Evolutionary conservation across 768 basidiomycete species (phyloP).

Genomic region (Hypholoma fasciculare): DNA sequence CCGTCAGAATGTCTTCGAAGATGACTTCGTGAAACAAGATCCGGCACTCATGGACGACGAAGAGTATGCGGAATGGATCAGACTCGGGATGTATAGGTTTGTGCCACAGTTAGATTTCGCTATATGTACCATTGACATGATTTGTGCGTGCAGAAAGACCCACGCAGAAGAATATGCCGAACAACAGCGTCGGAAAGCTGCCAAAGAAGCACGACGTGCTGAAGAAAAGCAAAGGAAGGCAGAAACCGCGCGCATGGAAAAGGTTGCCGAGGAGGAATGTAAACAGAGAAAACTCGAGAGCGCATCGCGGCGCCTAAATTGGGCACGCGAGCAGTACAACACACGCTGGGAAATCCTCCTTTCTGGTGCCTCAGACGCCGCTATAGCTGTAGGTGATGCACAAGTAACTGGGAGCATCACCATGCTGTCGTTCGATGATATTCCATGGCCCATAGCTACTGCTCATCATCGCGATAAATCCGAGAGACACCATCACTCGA

Average conservation of each 20-base stretch:
- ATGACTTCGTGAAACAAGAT: conserved; percentile 42
- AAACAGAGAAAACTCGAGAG: conserved; percentile 47
- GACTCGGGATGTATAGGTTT: conserved; percentile 83
- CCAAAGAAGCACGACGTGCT: conserved; percentile 50
- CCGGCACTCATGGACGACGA: conserved; percentile 73
- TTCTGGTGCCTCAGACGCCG: conserved; percentile 8
- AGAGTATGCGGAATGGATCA: conserved; percentile 85
- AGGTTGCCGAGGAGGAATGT: conserved; percentile 52
- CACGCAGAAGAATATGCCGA: conserved; percentile 70
- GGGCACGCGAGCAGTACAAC: conserved; percentile 56
- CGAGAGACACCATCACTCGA: conserved; percentile 1
- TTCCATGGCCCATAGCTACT: conserved; percentile 72
- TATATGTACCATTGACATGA: conserved; percentile 7
- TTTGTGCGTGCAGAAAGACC: conserved; percentile 48
- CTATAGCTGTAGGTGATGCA: conserved; percentile 16
- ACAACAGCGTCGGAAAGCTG: conserved; percentile 53
- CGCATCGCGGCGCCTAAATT: conserved; percentile 40
- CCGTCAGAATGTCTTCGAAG: conserved; percentile 24
- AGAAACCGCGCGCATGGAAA: conserved; percentile 54
- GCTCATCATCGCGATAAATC: conserved; percentile 27
- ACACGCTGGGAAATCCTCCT: conserved; percentile 55
- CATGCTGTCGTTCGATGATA: conserved; percentile 49
- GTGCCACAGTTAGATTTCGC: neutral
- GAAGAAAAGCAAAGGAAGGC: conserved; percentile 53
- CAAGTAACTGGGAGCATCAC: conserved; percentile 14